Percentiles rank a stretch among this genome's conserved stretches.
phyloP scores from a whole-genome alignment of 2,329 filamentous ascomycete species.

The Fusarium sp. region DNA sequence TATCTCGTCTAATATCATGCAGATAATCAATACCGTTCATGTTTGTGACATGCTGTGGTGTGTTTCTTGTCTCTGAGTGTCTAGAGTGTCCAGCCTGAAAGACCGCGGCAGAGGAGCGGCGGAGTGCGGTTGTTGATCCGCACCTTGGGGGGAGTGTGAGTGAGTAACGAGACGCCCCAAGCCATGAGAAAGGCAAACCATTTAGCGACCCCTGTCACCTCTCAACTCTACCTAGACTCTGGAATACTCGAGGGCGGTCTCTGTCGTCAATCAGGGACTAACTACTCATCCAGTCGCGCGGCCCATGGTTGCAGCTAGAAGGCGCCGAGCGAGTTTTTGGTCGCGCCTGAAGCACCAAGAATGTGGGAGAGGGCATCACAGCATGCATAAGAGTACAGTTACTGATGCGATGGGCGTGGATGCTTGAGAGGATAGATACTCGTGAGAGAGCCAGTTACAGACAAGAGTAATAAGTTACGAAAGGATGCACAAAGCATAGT shows the following conservation, averaged over 20 bases:
- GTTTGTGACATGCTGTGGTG: constrained; percentile 3
- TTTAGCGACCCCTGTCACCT: constrained; percentile 26
- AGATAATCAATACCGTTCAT: constrained; percentile 4
- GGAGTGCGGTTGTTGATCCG: constrained; percentile 29
- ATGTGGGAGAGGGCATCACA: constrained; percentile 14
- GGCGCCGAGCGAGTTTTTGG: constrained; percentile 30
- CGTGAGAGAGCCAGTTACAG: constrained; percentile 15
- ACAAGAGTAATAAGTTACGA: constrained; percentile 2
- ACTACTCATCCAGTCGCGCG: constrained; percentile 34
- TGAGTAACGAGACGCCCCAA: constrained; percentile 20
- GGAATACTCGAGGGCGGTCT: constrained; percentile 23
- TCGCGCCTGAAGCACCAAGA: constrained; percentile 35
- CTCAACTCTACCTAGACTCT: constrained; percentile 31
- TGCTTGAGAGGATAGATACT: constrained; percentile 5
- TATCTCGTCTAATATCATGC: not conserved
- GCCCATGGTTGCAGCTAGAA: constrained; percentile 28
- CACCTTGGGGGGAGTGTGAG: not conserved
- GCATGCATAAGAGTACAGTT: constrained; percentile 2
- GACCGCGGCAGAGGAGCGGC: constrained; percentile 36
- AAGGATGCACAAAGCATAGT: constrained; percentile 10
- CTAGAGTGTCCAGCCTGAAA: constrained; percentile 16
- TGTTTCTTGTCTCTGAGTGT: not conserved
- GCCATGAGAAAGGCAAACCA: not conserved
- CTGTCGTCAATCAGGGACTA: constrained; percentile 30
- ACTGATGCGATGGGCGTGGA: constrained; percentile 1